Percentiles rank a stretch among this genome's conserved stretches.
phyloP scores from a whole-genome alignment of 2,329 filamentous ascomycete genomes.

The Aspergillus felis region DNA sequence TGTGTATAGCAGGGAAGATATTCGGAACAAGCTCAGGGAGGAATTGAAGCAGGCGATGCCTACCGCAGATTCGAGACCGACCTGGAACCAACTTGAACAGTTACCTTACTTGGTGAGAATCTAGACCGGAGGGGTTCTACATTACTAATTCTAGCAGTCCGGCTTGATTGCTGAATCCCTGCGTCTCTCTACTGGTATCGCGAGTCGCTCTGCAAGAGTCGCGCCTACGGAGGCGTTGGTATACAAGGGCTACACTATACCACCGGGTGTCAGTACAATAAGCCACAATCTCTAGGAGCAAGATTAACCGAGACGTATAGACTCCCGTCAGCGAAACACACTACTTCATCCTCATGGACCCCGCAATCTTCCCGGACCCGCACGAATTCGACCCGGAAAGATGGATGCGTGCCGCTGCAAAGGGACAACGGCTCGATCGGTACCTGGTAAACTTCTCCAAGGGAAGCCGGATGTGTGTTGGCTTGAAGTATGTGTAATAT shows the following conservation, averaged over 20 bases:
- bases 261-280: slow-evolving; percentile 21
- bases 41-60: slow-evolving; percentile 29
- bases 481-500: slow-evolving; percentile 20
- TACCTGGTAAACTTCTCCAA: slow-evolving; percentile 24
- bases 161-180: slow-evolving; percentile 26
- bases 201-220: slow-evolving; percentile 25
- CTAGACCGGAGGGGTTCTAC: not conserved
- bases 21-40: slow-evolving; percentile 19
- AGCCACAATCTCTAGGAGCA: not conserved
- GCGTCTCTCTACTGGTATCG: slow-evolving; percentile 40
- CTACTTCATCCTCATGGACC: slow-evolving; percentile 20
- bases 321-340: slow-evolving; percentile 15
- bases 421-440: slow-evolving; percentile 15
- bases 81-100: slow-evolving; percentile 34
- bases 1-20: slow-evolving; percentile 14
- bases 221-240: slow-evolving; percentile 22
- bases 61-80: slow-evolving; percentile 15
- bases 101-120: slow-evolving; percentile 37
- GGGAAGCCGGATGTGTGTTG: slow-evolving; percentile 22
- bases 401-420: slow-evolving; percentile 18
- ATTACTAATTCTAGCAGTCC: slow-evolving; percentile 4
- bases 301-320: slow-evolving; percentile 3
- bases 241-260: slow-evolving; percentile 30
- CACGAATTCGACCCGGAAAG: slow-evolving; percentile 23
- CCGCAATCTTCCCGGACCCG: slow-evolving; percentile 21